Evolutionary conservation across 1,284 basidiomycete genomes (phyloP).

Genomic region (Leccinum fallax): DNA sequence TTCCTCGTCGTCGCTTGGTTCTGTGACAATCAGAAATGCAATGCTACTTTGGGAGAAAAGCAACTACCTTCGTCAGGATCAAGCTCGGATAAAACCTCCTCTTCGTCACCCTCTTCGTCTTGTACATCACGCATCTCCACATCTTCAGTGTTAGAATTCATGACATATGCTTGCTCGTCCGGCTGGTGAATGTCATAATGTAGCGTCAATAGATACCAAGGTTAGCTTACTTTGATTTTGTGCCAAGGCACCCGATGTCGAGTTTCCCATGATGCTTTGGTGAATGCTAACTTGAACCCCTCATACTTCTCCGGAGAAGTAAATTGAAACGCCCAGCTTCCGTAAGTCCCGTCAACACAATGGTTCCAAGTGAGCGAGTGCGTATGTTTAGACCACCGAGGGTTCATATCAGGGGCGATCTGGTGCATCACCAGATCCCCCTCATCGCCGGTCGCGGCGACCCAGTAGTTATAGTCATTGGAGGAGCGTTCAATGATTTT

Average conservation of each 20-base stretch:
- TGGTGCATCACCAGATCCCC: constrained; percentile 60
- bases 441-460: constrained; percentile 57
- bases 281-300: constrained; percentile 69
- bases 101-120: constrained; percentile 75
- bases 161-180: constrained; percentile 81
- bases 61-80: constrained; percentile 55
- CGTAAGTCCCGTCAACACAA: constrained; percentile 60
- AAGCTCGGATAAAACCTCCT: constrained; percentile 68
- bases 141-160: constrained; percentile 74
- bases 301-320: constrained; percentile 57
- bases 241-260: constrained; percentile 76
- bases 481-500: constrained; percentile 61
- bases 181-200: constrained; percentile 36
- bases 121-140: constrained; percentile 82
- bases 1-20: constrained; percentile 58
- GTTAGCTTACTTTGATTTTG: constrained; percentile 74
- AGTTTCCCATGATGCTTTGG: constrained; percentile 81
- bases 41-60: constrained; percentile 4
- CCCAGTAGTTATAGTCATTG: constrained; percentile 60
- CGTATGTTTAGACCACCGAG: constrained; percentile 63
- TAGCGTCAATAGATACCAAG: neutral
- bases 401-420: constrained; percentile 75
- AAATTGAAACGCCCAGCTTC: constrained; percentile 88
- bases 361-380: constrained; percentile 87
- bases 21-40: constrained; percentile 28